These are phyloP conservation scores for Yamadazyma sp. DNA, from an alignment of 805 yeast species.

Conservation along the genomic window DNA sequence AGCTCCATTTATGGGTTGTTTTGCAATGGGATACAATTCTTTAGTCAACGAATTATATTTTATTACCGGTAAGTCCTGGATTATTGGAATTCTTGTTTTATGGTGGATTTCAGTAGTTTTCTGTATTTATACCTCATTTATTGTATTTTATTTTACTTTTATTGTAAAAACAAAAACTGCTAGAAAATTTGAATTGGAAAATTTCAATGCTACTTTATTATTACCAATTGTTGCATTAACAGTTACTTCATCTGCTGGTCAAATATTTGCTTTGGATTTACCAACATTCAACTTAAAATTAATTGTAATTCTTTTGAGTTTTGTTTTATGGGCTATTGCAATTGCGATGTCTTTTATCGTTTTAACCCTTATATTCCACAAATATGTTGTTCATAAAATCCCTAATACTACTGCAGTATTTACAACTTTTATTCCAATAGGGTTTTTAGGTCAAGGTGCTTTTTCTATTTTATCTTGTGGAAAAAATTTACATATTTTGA, in stretches of 20 bases:
- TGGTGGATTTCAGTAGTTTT: slow-evolving; percentile 71
- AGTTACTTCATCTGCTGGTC: slow-evolving; percentile 73
- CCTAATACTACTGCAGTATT: slow-evolving; percentile 57
- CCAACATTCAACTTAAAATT: slow-evolving; percentile 43
- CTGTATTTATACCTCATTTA: slow-evolving; percentile 60
- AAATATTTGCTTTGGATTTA: slow-evolving; percentile 44
- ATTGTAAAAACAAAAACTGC: slow-evolving; percentile 30
- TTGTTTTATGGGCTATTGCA: slow-evolving; percentile 69
- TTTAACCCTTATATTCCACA: slow-evolving; percentile 57
- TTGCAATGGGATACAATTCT: slow-evolving; percentile 76
- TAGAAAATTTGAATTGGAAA: slow-evolving; percentile 16
- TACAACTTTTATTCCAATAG: slow-evolving; percentile 75
- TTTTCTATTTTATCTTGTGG: slow-evolving; percentile 62
- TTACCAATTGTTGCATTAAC: slow-evolving; percentile 80
- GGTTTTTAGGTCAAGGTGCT: slow-evolving; percentile 84
- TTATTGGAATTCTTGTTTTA: slow-evolving; percentile 44
- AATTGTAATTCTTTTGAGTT: slow-evolving; percentile 51
- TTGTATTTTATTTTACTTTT: slow-evolving; percentile 51
- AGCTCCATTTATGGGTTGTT: slow-evolving; percentile 71
- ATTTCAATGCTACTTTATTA: slow-evolving; percentile 56
- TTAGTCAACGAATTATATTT: slow-evolving; percentile 54
- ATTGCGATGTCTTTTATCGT: slow-evolving; percentile 56
- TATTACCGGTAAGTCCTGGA: slow-evolving; percentile 42
- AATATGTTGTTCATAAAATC: slow-evolving; percentile 53
- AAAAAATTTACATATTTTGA: slow-evolving; percentile 28